Evolutionary conservation across 495 filamentous ascomycete species (phyloP).

Genomic region (Tetracladium setigerum): DNA sequence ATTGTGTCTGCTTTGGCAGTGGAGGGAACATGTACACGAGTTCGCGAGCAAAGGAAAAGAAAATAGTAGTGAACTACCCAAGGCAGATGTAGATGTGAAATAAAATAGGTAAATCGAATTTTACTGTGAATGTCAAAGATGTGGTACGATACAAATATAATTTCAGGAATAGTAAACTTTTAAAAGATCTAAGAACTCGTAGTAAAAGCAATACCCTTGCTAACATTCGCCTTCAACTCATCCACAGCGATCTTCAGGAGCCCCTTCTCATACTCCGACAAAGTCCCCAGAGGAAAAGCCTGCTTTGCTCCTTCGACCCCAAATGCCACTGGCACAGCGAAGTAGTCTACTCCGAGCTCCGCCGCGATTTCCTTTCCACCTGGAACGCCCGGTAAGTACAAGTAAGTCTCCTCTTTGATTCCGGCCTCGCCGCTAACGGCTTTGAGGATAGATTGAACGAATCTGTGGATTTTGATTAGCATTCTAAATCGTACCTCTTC

Average conservation of each 20-base stretch:
- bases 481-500: no score
- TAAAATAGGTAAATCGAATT: no score
- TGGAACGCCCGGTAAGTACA: conserved; percentile 1
- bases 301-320: not conserved
- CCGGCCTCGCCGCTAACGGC: not conserved
- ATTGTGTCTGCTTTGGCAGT: no score
- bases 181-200: not conserved
- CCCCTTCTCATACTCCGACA: not conserved
- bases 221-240: not conserved
- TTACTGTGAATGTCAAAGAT: no score
- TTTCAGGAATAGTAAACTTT: no score
- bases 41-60: no score
- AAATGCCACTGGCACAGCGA: conserved; percentile 1
- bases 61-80: no score
- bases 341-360: not conserved
- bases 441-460: conserved; percentile 1
- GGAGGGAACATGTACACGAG: no score
- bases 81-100: no score
- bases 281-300: not conserved
- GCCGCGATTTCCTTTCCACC: not conserved
- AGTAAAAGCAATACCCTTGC: not conserved
- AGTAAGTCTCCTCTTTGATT: conserved; percentile 1
- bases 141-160: no score
- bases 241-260: not conserved
- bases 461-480: no score